phyloP scores from a whole-genome alignment of 148 eudicot species.

The Chenopodium album region DNA sequence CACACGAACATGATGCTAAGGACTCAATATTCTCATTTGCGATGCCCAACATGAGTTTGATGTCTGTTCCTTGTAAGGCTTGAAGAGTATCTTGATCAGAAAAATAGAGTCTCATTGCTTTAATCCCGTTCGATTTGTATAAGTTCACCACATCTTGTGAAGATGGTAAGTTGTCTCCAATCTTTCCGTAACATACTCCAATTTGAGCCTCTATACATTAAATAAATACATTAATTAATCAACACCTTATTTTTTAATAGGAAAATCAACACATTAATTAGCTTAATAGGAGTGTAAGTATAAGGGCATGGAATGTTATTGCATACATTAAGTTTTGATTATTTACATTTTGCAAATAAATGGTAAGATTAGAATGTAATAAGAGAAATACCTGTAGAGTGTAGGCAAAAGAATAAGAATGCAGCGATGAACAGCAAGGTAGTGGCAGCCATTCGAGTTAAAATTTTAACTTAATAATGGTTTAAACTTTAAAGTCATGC shows the following conservation, averaged over 20 bases:
- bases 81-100: constrained; percentile 22
- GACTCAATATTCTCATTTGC: constrained; percentile 10
- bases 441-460: not conserved
- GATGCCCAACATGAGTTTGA: constrained; percentile 15
- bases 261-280: too few relatives aligned
- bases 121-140: constrained; percentile 23
- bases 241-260: too few relatives aligned
- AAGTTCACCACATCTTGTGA: constrained; percentile 20
- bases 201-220: not conserved
- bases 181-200: constrained; percentile 13
- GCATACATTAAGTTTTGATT: too few relatives aligned
- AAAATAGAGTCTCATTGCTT: constrained; percentile 32
- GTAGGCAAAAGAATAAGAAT: not conserved
- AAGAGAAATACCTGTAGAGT: not conserved
- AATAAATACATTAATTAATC: too few relatives aligned
- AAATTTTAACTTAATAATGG: too few relatives aligned
- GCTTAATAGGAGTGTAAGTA: too few relatives aligned
- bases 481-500: too few relatives aligned
- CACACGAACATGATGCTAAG: constrained; percentile 14
- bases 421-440: not conserved
- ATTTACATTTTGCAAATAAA: too few relatives aligned
- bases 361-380: too few relatives aligned
- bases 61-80: constrained; percentile 28
- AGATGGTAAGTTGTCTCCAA: constrained; percentile 9
- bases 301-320: too few relatives aligned